Conservation (phyloP, 2,329 filamentous ascomycete genomes). For the Rhynchosporium agropyri region DNA sequence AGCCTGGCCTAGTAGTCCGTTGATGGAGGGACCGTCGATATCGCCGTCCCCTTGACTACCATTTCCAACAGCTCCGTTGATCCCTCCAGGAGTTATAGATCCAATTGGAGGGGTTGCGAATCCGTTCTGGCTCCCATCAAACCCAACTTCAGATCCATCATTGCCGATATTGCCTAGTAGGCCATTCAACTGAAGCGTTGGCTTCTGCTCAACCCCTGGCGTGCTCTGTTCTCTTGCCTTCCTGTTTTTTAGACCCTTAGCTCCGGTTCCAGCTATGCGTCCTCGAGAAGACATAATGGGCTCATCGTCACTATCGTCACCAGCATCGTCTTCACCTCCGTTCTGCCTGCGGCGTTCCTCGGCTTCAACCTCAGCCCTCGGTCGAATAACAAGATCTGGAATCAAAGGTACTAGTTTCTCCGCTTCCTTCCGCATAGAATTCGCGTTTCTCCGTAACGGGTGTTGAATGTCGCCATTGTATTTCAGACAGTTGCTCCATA, state of each 20-base stretch:
- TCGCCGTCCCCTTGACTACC: slow-evolving; percentile 82
- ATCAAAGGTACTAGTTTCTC: slow-evolving; percentile 96
- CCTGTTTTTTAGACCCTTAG: slow-evolving; percentile 70
- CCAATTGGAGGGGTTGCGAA: slow-evolving; percentile 80
- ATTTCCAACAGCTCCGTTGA: slow-evolving; percentile 66
- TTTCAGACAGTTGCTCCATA: slow-evolving; percentile 95
- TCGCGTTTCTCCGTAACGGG: slow-evolving; percentile 86
- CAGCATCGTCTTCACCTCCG: slow-evolving; percentile 78
- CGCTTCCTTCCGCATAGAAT: slow-evolving; percentile 96
- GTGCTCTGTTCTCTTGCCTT: slow-evolving; percentile 82
- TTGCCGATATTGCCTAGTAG: slow-evolving; percentile 59
- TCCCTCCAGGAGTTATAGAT: slow-evolving; percentile 73
- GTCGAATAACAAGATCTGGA: slow-evolving; percentile 86
- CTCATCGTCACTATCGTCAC: slow-evolving; percentile 93
- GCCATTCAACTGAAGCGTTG: slow-evolving; percentile 67
- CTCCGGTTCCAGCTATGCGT: slow-evolving; percentile 79
- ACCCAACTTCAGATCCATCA: slow-evolving; percentile 73
- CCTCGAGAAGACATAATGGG: slow-evolving; percentile 98
- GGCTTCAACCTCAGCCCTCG: slow-evolving; percentile 91
- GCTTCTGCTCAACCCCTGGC: slow-evolving; percentile 74
- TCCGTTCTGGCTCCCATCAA: slow-evolving; percentile 79
- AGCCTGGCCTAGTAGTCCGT: slow-evolving; percentile 64
- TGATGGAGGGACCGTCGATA: slow-evolving; percentile 74
- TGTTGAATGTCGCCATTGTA: slow-evolving; percentile 93
- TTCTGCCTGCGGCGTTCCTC: slow-evolving; percentile 84